Evolutionary conservation across 2,329 filamentous ascomycete genomes (phyloP).

Genomic region (Chaetomium olivaceum): DNA sequence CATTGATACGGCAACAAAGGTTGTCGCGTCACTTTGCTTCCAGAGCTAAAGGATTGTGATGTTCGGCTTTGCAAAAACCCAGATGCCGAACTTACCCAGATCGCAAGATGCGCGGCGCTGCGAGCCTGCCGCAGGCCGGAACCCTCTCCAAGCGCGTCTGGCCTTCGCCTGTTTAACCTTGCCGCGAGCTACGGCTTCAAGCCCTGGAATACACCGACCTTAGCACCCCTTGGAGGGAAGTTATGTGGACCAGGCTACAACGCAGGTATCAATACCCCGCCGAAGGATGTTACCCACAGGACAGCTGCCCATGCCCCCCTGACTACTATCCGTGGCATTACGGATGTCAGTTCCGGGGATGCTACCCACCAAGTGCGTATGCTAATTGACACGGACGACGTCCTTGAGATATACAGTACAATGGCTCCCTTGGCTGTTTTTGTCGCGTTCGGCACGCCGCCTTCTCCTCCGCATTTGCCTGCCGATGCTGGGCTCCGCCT

Average conservation of each 20-base stretch:
- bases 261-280: not conserved
- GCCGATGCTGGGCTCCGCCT: constrained; percentile 25
- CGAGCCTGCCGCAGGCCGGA: not conserved
- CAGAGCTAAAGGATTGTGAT: constrained; percentile 12
- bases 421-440: constrained; percentile 7
- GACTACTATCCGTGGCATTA: not conserved
- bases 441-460: constrained; percentile 21
- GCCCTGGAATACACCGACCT: constrained; percentile 33
- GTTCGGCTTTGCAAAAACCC: not conserved
- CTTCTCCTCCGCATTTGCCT: constrained; percentile 20
- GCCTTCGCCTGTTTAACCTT: constrained; percentile 19
- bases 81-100: not conserved
- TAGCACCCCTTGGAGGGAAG: constrained; percentile 27
- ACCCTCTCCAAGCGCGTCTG: not conserved
- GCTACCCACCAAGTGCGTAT: not conserved
- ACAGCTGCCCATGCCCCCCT: not conserved
- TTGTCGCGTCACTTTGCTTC: not conserved
- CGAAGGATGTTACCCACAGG: not conserved
- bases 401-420: not conserved
- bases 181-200: constrained; percentile 26
- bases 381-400: not conserved
- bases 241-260: constrained; percentile 11
- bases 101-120: not conserved
- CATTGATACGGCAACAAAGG: not conserved
- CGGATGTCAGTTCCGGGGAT: not conserved